Evolutionary conservation across 805 yeast genomes (phyloP).

Genomic region (Helenozyma baotianmanensis): DNA sequence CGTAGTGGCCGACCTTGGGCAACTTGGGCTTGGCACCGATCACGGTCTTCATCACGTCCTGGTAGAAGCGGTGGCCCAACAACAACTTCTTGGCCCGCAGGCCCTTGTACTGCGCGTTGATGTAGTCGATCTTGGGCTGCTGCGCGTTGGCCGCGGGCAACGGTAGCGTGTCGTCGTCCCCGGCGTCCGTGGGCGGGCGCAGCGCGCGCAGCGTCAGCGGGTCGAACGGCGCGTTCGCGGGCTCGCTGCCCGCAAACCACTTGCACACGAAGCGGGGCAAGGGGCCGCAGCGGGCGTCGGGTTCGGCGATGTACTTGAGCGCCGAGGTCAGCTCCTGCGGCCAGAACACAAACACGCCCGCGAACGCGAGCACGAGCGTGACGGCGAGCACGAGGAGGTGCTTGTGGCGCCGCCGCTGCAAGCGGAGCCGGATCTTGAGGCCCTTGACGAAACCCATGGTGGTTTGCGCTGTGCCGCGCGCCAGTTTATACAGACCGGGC

Average conservation of each 20-base stretch:
- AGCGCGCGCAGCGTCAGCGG: not conserved
- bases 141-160: too few relatives aligned
- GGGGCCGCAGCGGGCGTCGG: conserved; percentile 4
- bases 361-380: conserved; percentile 4
- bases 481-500: too few relatives aligned
- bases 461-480: conserved; percentile 19
- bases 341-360: conserved; percentile 8
- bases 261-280: conserved; percentile 11
- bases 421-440: conserved; percentile 9
- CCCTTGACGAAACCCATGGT: conserved; percentile 8
- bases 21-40: conserved; percentile 42
- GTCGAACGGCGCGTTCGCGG: conserved; percentile 1
- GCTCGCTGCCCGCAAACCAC: not conserved
- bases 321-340: not conserved
- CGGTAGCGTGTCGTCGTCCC: not conserved
- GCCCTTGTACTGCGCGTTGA: conserved; percentile 4
- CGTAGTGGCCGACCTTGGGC: conserved; percentile 41
- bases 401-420: conserved; percentile 14
- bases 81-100: conserved; percentile 10
- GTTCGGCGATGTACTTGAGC: too few relatives aligned
- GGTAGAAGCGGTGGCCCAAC: conserved; percentile 40
- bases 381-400: conserved; percentile 1
- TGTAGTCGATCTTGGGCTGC: conserved; percentile 6
- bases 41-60: conserved; percentile 37
- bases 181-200: not conserved